Percentiles rank a stretch among this genome's conserved stretches.
Evolutionary conservation across 306 rosid species (phyloP).

Genomic region (Lagenaria siceraria): DNA sequence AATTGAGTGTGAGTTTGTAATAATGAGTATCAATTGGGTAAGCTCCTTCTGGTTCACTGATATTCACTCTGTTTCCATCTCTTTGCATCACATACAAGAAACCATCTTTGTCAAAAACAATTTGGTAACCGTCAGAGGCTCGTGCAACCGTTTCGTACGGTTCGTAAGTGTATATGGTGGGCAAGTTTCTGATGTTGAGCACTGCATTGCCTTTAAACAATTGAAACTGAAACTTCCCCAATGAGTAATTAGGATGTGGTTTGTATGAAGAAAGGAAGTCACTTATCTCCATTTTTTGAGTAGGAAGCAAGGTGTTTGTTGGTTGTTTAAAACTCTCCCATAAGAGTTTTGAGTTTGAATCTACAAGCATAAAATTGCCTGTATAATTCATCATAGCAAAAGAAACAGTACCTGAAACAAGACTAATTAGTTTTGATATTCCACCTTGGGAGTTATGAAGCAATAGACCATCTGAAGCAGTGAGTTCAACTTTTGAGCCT

Average conservation of each 20-base stretch:
- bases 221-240: slow-evolving; percentile 13
- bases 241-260: slow-evolving; percentile 14
- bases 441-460: slow-evolving; percentile 3
- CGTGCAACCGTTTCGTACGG: neutral
- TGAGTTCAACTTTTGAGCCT: slow-evolving; percentile 18
- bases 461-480: neutral
- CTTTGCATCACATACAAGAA: slow-evolving; percentile 1
- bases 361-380: slow-evolving; percentile 15
- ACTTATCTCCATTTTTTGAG: slow-evolving; percentile 4
- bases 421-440: neutral
- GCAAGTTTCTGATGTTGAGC: slow-evolving; percentile 3
- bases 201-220: slow-evolving; percentile 13
- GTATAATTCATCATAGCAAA: neutral
- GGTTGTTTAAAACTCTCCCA: slow-evolving; percentile 21
- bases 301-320: slow-evolving; percentile 24
- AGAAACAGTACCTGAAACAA: neutral
- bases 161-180: neutral
- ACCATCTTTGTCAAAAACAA: neutral
- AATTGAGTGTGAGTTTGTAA: neutral
- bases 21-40: neutral
- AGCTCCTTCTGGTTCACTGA: neutral
- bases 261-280: slow-evolving; percentile 13
- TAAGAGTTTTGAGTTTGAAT: neutral
- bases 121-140: neutral
- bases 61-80: neutral